Conservation (phyloP, 2,329 filamentous ascomycete genomes). For the Blastomyces parvus region DNA sequence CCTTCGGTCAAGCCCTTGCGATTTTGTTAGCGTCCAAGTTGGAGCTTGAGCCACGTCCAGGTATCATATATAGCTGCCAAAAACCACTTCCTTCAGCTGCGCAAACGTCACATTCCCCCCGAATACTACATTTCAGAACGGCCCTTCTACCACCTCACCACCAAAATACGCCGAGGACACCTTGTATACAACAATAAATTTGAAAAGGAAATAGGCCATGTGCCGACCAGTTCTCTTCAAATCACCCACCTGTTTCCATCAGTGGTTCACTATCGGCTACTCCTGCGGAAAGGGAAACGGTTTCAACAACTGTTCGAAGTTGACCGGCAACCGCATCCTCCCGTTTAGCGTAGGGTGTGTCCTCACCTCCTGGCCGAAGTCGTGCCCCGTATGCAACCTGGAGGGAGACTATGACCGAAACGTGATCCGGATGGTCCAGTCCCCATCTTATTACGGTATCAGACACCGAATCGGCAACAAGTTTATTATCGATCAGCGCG, state of each 20-base stretch:
- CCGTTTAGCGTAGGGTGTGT: conserved; percentile 13
- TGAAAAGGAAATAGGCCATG: conserved; percentile 27
- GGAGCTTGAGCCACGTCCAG: not conserved
- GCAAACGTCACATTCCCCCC: not conserved
- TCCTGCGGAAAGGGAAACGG: conserved; percentile 31
- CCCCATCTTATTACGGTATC: conserved; percentile 1
- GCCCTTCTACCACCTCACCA: too few relatives aligned
- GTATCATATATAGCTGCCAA: not conserved
- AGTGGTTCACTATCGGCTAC: conserved; percentile 40
- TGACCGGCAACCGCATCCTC: conserved; percentile 13
- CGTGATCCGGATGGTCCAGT: conserved; percentile 20
- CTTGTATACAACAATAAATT: conserved; percentile 2
- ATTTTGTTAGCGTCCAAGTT: conserved; percentile 5
- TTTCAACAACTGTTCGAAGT: conserved; percentile 23
- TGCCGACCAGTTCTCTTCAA: conserved; percentile 39
- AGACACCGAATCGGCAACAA: conserved; percentile 8
- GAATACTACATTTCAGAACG: not conserved
- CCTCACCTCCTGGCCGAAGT: conserved; percentile 17
- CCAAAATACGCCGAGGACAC: not conserved
- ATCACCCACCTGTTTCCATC: conserved; percentile 39
- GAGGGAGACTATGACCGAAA: conserved; percentile 26
- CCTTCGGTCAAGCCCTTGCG: conserved; percentile 7
- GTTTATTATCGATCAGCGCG: conserved; percentile 5
- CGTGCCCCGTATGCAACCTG: conserved; percentile 26
- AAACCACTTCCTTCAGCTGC: not conserved